phyloP scores from a whole-genome alignment of 2,329 filamentous ascomycete species.

The Hirsutella rhossiliensis region DNA sequence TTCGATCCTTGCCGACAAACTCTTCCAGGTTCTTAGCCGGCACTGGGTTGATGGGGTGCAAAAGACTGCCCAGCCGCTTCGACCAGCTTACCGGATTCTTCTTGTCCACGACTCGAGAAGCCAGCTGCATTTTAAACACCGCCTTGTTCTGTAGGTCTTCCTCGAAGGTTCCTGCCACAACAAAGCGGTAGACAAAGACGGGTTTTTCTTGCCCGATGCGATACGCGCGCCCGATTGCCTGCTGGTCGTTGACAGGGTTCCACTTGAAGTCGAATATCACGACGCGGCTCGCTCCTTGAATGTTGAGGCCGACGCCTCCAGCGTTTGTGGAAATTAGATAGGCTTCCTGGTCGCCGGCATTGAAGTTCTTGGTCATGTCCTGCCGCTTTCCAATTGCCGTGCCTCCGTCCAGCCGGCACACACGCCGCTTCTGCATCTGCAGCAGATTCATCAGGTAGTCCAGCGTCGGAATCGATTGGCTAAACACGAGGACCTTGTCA shows the following conservation, averaged over 20 bases:
- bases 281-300: constrained; percentile 72
- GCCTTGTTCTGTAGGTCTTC: constrained; percentile 59
- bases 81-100: constrained; percentile 63
- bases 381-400: constrained; percentile 48
- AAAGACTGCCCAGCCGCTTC: constrained; percentile 39
- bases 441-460: constrained; percentile 55
- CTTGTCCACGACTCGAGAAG: constrained; percentile 71
- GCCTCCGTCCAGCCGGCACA: constrained; percentile 54
- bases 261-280: constrained; percentile 77
- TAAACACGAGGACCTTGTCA: constrained; percentile 76
- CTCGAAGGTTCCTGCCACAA: constrained; percentile 71
- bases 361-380: constrained; percentile 55
- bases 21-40: constrained; percentile 36
- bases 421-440: constrained; percentile 31
- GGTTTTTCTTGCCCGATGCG: constrained; percentile 71
- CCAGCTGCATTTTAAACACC: constrained; percentile 73
- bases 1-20: constrained; percentile 48
- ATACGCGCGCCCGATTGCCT: constrained; percentile 78
- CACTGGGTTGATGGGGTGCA: constrained; percentile 45
- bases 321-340: constrained; percentile 77
- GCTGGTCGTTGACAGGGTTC: constrained; percentile 72
- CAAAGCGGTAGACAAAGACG: constrained; percentile 76
- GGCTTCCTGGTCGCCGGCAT: constrained; percentile 41
- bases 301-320: constrained; percentile 74
- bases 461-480: constrained; percentile 57